Base-by-base conservation (phyloP, 164 flowering plant species). In the Dillenia turbinata region DNA sequence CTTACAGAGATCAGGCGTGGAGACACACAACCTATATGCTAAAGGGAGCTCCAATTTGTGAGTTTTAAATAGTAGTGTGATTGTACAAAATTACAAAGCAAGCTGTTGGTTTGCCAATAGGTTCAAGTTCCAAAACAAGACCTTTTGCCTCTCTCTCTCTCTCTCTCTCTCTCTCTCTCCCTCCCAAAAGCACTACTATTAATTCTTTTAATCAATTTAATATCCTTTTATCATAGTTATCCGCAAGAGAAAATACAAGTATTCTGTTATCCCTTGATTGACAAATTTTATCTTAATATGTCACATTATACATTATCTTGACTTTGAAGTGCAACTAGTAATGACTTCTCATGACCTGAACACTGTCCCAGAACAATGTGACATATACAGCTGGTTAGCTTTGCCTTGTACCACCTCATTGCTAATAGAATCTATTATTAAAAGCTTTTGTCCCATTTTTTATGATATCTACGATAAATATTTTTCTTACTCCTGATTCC, bases 61-160 rank as follows among this genome's bases (percentile, higher is more conserved):
- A 55, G 59, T 47, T 58, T 68, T 77, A 70, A 55, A 74, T 77
- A 78, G 76, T 60, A 66, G 46, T 22, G 61, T 24, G 33, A 13
- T 12, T 11, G 26, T 22, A 56, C 46, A 52, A 61, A 65, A 63
- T 68, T 74, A 71, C 58, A 58, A 17, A 56, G 49, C 58, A 57
- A 72, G 66, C 54, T 10, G 45, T 44, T 9, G 49, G 50, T 40
- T 61, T 63, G 51, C 19, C 52, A 17, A 58, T 24, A 70, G 81
- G 75, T 77, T 77, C 84, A 77, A 83, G 83, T 80, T 80, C 79
- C 87, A 68, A 69, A 72, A 66, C 50, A 51, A 64, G 19, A 65
- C 70, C 72, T 73, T 78, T 75, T 77, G 61, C 69, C 72, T 19
- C 71, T 50, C 66, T 46, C 62, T 43, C 44, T 22, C 60, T 51